A percentile compares a stretch with the other conserved stretches of the same genome.
Evolutionary conservation across 1,139 yeast species (phyloP).

Genomic region (Meyerozyma athensensis): DNA sequence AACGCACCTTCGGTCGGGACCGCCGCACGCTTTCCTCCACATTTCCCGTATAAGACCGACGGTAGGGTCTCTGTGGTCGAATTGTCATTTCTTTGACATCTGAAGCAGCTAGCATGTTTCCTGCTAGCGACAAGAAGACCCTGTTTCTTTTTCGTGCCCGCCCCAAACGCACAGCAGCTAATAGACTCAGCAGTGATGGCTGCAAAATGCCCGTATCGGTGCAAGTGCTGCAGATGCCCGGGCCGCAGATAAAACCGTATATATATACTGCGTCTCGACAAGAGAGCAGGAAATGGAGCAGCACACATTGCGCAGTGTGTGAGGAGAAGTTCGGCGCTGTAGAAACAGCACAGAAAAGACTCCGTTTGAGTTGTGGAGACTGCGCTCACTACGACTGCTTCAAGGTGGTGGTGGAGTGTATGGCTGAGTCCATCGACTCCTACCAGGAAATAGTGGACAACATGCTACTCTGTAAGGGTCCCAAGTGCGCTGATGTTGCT

Average conservation of each 20-base stretch:
- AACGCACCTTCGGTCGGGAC: no score
- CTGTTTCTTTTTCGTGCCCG: background rate
- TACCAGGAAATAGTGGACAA: constrained; percentile 10
- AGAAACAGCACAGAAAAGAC: background rate
- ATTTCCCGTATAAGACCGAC: background rate
- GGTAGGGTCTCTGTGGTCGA: no score
- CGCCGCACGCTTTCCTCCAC: constrained; percentile 1
- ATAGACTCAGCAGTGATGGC: background rate
- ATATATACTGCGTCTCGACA: background rate
- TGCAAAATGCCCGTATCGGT: background rate
- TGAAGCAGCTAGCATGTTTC: background rate
- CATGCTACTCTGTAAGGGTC: constrained; percentile 6
- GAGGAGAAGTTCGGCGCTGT: background rate
- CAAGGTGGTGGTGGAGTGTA: constrained; percentile 15
- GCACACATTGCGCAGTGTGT: background rate
- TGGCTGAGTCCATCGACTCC: constrained; percentile 1
- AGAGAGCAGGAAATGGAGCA: background rate
- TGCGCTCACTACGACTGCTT: constrained; percentile 37
- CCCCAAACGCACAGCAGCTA: background rate
- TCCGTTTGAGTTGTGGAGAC: constrained; percentile 31
- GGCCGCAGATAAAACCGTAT: background rate
- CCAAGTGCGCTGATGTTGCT: constrained; percentile 6
- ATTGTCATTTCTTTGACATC: no score
- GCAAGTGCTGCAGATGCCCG: background rate
- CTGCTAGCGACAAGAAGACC: background rate